Conservation (phyloP, 352 stramenopile genomes). For the Pythium aquatile region DNA sequence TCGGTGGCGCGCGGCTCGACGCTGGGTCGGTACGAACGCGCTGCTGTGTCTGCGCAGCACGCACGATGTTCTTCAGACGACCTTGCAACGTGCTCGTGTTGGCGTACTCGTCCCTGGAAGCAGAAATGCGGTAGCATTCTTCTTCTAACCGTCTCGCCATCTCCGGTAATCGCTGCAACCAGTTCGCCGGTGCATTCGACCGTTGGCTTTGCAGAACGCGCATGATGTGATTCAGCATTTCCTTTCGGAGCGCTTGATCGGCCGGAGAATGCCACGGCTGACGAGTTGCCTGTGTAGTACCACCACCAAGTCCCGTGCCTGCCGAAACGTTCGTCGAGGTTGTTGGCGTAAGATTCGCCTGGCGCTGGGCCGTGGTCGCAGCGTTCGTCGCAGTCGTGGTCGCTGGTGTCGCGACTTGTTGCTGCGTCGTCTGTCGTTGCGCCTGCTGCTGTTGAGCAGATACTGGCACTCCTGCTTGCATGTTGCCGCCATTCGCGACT, state of each 20-base stretch:
- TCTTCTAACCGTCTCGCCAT: conserved; percentile 98
- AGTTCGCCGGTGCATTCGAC: conserved; percentile 94
- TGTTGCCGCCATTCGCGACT: conserved; percentile 2
- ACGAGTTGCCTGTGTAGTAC: conserved; percentile 20
- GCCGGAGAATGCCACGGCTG: conserved; percentile 69
- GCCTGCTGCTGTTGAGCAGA: conserved; percentile 12
- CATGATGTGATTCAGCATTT: conserved; percentile 92
- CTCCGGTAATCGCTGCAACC: conserved; percentile 96
- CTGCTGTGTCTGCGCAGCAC: conserved; percentile 67
- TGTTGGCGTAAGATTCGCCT: not conserved
- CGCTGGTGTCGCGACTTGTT: conserved; percentile 12
- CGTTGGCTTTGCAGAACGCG: conserved; percentile 94
- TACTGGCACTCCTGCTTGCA: conserved; percentile 15
- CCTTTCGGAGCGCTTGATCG: conserved; percentile 70
- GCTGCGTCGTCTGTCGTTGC: conserved; percentile 9
- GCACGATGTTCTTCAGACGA: conserved; percentile 94
- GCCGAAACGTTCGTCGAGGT: not conserved
- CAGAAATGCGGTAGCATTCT: conserved; percentile 92
- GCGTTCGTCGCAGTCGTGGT: conserved; percentile 7
- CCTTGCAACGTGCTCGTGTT: conserved; percentile 94
- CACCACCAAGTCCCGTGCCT: conserved; percentile 7
- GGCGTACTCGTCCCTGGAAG: conserved; percentile 92
- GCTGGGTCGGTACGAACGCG: conserved; percentile 28
- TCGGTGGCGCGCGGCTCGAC: conserved; percentile 7
- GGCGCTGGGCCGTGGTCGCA: conserved; percentile 2